These are phyloP conservation scores for Tetrahymena borealis DNA, from an alignment of 73 alveolate genomes.

Conservation along the genomic window DNA sequence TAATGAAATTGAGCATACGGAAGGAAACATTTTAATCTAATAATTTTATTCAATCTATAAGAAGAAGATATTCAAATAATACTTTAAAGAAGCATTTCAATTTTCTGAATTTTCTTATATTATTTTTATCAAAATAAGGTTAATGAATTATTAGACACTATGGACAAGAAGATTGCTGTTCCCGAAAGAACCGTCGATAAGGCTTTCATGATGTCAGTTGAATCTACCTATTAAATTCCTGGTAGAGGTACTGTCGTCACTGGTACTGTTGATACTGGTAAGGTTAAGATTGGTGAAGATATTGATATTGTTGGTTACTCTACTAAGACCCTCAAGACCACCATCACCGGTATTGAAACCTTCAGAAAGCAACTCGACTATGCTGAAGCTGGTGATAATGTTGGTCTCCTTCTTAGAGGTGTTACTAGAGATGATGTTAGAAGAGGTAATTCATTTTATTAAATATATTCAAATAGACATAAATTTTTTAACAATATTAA, in stretches of 20 bases:
- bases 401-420: slow-evolving; percentile 83
- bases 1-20: slow-evolving; percentile 1
- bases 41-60: not conserved
- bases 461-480: not conserved
- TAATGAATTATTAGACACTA: slow-evolving; percentile 56
- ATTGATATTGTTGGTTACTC: slow-evolving; percentile 82
- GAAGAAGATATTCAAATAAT: not conserved
- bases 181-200: slow-evolving; percentile 70
- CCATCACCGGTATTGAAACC: slow-evolving; percentile 79
- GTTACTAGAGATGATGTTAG: slow-evolving; percentile 59
- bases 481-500: too few relatives aligned
- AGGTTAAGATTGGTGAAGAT: slow-evolving; percentile 71
- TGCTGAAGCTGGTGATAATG: slow-evolving; percentile 95
- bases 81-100: not conserved
- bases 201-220: slow-evolving; percentile 72
- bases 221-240: slow-evolving; percentile 63
- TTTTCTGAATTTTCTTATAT: not conserved
- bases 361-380: slow-evolving; percentile 79
- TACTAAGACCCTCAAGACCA: slow-evolving; percentile 68
- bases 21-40: not conserved
- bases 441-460: slow-evolving; percentile 1
- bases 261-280: slow-evolving; percentile 94
- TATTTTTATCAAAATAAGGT: slow-evolving; percentile 17
- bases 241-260: slow-evolving; percentile 94
- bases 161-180: slow-evolving; percentile 52